phyloP scores from a whole-genome alignment of 148 eudicot species.

The Dysphania ambrosioides region DNA sequence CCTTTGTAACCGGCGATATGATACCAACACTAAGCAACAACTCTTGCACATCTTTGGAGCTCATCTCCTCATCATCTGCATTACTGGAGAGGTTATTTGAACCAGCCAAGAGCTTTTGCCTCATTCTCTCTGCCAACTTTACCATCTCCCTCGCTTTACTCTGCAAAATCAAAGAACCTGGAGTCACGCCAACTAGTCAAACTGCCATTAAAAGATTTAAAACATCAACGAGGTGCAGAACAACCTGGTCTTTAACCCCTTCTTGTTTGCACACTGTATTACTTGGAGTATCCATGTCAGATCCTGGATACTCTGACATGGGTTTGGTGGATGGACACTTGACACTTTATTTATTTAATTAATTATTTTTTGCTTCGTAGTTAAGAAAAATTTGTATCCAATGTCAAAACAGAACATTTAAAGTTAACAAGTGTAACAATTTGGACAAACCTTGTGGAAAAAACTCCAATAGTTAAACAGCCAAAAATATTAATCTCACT shows the following conservation, averaged over 20 bases:
- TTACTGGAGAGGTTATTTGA: slow-evolving; percentile 47
- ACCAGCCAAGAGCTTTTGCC: slow-evolving; percentile 79
- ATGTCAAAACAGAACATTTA: no score
- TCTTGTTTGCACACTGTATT: background rate
- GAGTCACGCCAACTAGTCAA: background rate
- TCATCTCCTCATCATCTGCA: slow-evolving; percentile 74
- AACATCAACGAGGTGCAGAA: background rate
- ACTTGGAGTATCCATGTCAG: background rate
- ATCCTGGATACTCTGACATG: no score
- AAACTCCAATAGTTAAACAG: no score
- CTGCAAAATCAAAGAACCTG: slow-evolving; percentile 33
- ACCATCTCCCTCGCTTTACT: slow-evolving; percentile 98
- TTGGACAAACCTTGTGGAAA: no score
- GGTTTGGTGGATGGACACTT: background rate
- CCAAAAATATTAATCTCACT: no score
- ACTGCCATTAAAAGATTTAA: no score
- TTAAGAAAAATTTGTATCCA: background rate
- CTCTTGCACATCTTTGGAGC: slow-evolving; percentile 95
- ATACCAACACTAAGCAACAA: slow-evolving; percentile 95
- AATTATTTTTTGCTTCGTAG: background rate
- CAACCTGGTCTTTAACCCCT: background rate
- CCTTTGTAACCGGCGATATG: slow-evolving; percentile 96
- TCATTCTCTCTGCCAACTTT: slow-evolving; percentile 92
- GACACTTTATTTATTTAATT: background rate
- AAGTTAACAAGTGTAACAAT: no score